Evolutionary conservation across 1,284 basidiomycete species (phyloP), one percentile per base, ranked within the genome.

Genomic region (Trametes versicolor): DNA sequence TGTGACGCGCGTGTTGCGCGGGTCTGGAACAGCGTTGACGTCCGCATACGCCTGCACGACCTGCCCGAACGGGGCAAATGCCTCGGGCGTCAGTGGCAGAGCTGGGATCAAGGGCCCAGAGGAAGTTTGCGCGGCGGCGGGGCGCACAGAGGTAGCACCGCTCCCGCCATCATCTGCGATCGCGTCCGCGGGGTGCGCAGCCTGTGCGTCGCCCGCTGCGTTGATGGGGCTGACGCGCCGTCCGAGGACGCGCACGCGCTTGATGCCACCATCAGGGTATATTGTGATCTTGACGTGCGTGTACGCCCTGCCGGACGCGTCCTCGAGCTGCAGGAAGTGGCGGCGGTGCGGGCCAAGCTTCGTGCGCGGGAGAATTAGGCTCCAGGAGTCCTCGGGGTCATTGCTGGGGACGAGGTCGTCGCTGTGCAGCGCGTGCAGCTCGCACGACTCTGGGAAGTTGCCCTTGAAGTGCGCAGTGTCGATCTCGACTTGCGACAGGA

Each of bases 401-500:
- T 79, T 74, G 60, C 74, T 75, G 41, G 80, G 78, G 50, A 85
- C 79, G 64, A 82, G 81, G 29, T 81, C 80, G 47, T 79, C 73
- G 64, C 79, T 81, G 59, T 77, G 76, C 58, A 88, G 80, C 8
- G 88, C 96, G 76, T 95, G 90, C 27, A 98, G 76, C 73, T 95
- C 93, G 76, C 91, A 94, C 66, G 91, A 93, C 68, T 96, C 92
- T 9, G 96, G 96, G 75, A 96, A 99, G 78, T 99, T 99, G 56
- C 97, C 97, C 73, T 95, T 95, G 81, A 98, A 99, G 82, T 97
- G 93, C 2, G 92, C 90, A 0, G 97, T 98, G 78, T 99, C 97
- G 64, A 99, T 90, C 76, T 98, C 95, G 34, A 90, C 87, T 65
- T 91, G 86, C 59, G 91, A 86, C 19, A 99, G 83, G 66, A 84